These are phyloP conservation scores for Diversispora epigaea DNA, from an alignment of 192 early-diverging fungal species.

Conservation along the genomic window DNA sequence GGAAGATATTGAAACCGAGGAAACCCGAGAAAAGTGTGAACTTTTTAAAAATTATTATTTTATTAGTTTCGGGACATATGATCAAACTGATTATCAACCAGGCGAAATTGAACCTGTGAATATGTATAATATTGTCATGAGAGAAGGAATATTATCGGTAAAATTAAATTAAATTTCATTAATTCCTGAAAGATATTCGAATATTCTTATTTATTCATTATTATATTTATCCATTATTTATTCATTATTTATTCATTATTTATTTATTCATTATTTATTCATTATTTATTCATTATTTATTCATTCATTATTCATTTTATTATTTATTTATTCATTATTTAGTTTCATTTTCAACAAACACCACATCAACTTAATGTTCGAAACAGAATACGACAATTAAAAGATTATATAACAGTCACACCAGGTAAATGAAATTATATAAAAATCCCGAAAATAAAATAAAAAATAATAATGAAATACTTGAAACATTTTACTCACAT, in stretches of 20 bases:
- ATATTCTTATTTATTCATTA: background rate
- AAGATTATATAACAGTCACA: conserved; percentile 80
- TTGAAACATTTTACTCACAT: background rate
- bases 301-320: too few species aligned
- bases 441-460: background rate
- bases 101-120: conserved; percentile 64
- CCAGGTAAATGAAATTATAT: conserved; percentile 50
- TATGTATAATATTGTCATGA: conserved; percentile 66
- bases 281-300: too few species aligned
- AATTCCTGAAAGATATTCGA: background rate
- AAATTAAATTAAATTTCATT: too few species aligned
- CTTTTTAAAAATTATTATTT: conserved; percentile 87
- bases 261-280: background rate
- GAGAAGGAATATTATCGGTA: conserved; percentile 70
- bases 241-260: background rate
- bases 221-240: background rate
- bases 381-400: conserved; percentile 79
- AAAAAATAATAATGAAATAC: background rate
- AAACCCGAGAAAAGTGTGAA: conserved; percentile 93
- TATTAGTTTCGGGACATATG: conserved; percentile 80
- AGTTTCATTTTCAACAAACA: conserved; percentile 82
- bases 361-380: conserved; percentile 84
- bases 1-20: conserved; percentile 90
- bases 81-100: conserved; percentile 59
- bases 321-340: background rate